Conservation (phyloP, 257 asterid species). For the Nicotiana paniculata region DNA sequence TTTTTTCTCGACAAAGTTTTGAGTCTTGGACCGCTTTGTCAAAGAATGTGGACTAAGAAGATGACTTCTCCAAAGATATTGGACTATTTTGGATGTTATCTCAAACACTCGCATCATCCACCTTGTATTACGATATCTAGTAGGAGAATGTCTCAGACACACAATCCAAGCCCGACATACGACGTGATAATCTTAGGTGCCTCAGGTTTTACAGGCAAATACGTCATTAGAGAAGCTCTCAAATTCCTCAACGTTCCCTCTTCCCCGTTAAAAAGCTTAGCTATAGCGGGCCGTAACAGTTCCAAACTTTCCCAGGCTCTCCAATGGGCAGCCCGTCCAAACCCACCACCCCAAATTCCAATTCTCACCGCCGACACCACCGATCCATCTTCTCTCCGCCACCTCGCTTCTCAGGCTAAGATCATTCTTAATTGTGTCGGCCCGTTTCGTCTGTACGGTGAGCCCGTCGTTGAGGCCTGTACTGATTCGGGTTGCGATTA, state of each 20-base stretch:
- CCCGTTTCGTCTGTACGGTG: constrained; percentile 75
- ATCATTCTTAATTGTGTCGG: constrained; percentile 74
- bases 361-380: constrained; percentile 58
- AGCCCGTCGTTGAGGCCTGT: constrained; percentile 75
- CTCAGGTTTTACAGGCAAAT: constrained; percentile 88
- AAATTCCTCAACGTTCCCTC: constrained; percentile 58
- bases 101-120: background rate
- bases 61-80: background rate
- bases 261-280: constrained; percentile 61
- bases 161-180: constrained; percentile 13
- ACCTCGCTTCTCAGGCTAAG: constrained; percentile 53
- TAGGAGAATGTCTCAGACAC: background rate
- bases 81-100: background rate
- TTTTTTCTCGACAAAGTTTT: background rate
- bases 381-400: constrained; percentile 41
- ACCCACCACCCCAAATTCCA: constrained; percentile 42
- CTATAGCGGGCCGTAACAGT: constrained; percentile 73
- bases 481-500: constrained; percentile 77
- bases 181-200: constrained; percentile 74
- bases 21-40: background rate
- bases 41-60: constrained; percentile 2
- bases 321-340: constrained; percentile 53
- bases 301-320: constrained; percentile 50
- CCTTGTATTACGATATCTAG: background rate
- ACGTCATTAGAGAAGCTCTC: constrained; percentile 76